Conservation (phyloP, 1,139 yeast genomes). For the Candida sp. region DNA sequence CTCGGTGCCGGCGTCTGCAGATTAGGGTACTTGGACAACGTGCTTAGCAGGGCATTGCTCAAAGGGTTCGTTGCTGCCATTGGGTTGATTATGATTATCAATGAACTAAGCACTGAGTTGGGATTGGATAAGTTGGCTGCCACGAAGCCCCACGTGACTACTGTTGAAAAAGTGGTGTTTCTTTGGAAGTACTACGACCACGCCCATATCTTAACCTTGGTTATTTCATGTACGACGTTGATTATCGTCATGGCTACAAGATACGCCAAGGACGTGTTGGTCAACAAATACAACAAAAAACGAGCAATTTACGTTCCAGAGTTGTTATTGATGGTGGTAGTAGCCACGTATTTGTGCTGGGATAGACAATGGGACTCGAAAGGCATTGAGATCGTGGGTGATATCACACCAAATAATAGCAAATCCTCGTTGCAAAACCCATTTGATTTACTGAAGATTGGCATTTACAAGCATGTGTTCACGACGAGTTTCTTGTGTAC, state of each 20-base stretch:
- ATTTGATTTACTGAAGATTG: constrained; percentile 19
- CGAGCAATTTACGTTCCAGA: constrained; percentile 35
- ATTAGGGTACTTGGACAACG: constrained; percentile 35
- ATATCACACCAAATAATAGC: constrained; percentile 14
- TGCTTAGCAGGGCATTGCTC: constrained; percentile 33
- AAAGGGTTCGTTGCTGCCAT: constrained; percentile 41
- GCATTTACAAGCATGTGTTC: constrained; percentile 26
- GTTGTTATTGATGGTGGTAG: constrained; percentile 32
- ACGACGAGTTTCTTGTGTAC: constrained; percentile 35
- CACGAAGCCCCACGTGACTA: constrained; percentile 26
- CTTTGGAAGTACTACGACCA: constrained; percentile 16
- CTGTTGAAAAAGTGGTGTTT: constrained; percentile 26
- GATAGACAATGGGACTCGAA: constrained; percentile 23
- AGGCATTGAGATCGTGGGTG: constrained; percentile 37
- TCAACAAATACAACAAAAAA: constrained; percentile 19
- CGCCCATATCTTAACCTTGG: constrained; percentile 24
- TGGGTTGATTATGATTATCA: constrained; percentile 38
- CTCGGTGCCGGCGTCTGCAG: constrained; percentile 32
- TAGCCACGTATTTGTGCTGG: constrained; percentile 30
- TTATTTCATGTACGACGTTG: constrained; percentile 25
- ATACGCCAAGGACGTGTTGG: constrained; percentile 20
- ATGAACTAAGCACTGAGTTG: constrained; percentile 32
- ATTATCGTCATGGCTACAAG: constrained; percentile 24
- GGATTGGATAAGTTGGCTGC: constrained; percentile 24
- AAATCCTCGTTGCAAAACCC: constrained; percentile 25